Evolutionary conservation across 306 rosid genomes (phyloP).

Genomic region (Arachis stenosperma): DNA sequence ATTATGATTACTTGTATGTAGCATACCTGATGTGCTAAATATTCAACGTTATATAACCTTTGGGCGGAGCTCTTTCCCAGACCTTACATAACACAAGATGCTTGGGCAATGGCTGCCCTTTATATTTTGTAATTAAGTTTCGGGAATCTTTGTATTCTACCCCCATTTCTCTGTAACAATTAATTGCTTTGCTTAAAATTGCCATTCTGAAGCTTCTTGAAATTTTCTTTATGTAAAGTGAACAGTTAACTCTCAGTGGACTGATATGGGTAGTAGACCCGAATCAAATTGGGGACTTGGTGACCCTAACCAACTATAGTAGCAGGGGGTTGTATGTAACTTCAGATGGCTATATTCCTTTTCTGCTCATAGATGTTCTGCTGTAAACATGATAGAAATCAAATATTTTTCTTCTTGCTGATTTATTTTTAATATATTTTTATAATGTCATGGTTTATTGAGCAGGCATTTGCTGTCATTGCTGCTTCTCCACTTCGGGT

Average conservation of each 20-base stretch:
- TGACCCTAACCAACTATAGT: neutral
- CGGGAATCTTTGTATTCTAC: neutral
- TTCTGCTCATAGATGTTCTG: slow-evolving; percentile 1
- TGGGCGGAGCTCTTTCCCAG: too few relatives aligned
- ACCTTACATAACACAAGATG: too few relatives aligned
- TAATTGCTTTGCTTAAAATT: neutral
- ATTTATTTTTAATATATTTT: slow-evolving; percentile 2
- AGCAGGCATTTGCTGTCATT: slow-evolving; percentile 96
- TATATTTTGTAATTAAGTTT: neutral
- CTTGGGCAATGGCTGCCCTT: too few relatives aligned
- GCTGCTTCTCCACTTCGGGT: slow-evolving; percentile 87
- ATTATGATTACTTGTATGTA: neutral
- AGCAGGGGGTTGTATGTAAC: slow-evolving; percentile 14
- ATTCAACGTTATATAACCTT: neutral
- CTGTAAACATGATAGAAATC: neutral
- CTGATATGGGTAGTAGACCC: neutral
- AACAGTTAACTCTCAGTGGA: neutral
- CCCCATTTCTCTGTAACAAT: neutral
- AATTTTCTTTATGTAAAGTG: slow-evolving; percentile 9
- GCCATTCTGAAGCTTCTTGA: too few relatives aligned
- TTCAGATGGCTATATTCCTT: slow-evolving; percentile 17
- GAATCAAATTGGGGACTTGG: neutral
- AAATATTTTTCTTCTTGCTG: neutral
- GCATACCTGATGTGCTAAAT: neutral
- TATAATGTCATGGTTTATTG: slow-evolving; percentile 24